Evolutionary conservation across 2,329 filamentous ascomycete genomes (phyloP), one percentile per base, ranked within the genome.

Genomic region (Bipolaris gigantea): DNA sequence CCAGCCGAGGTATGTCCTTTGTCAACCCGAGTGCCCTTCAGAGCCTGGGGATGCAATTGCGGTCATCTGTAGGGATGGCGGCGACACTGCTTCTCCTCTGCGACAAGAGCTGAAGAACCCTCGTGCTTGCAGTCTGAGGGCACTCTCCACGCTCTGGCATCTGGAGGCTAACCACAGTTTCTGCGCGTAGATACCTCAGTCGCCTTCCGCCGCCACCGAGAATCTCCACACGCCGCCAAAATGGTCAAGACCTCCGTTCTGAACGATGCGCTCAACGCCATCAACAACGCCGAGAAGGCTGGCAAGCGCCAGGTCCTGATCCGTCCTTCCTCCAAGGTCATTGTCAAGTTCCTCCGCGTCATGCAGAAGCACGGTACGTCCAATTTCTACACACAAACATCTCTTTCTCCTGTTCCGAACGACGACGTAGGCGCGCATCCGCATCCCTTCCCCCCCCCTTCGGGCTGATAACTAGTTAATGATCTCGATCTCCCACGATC

Each of bases 401-500:
- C 10, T 4, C 63, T 48, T 50, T 43, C 59, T 53, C 27, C 41
- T 13, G 19, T 18, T 21, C 30, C 40, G n/a, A 36, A 16, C 2
- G 15, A 21, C 38, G 30, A 35, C 23, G 6, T 11, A 42, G 32
- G 35, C 38, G n/a, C 27, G 38, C 32, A 45, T 19, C n/a, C 19
- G 70, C 57, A 57, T 42, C 53, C 60, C 66, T 66, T 21, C 35
- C 50, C 60, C 32, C 38, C 43, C 50, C 60, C 73, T 87, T 94
- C 94, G 93, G 92, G 89, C 89, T 97, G 91, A 97, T 97, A 97
- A 97, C 94, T 99, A 96, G 93, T 90, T 89, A 88, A 91, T 86
- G 86, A 88, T 93, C 88, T 88, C 86, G 85, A 78, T 75, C 75
- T 62, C 72, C 83, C 80, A 97, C 92, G 90, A 89, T 87, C 84